Conservation (phyloP, 148 eudicot genomes). For the Arctostaphylos glauca region DNA sequence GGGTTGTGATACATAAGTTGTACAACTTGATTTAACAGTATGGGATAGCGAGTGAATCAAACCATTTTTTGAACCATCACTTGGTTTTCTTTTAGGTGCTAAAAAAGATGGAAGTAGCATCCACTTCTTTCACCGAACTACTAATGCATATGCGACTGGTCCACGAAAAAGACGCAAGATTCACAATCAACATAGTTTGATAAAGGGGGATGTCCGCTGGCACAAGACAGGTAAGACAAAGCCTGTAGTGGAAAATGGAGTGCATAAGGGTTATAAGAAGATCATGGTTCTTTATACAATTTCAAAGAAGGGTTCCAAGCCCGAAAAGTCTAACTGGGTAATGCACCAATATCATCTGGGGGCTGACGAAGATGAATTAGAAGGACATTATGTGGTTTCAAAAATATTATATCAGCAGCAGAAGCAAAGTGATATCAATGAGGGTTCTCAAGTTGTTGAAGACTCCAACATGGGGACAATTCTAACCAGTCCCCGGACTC, state of each 20-base stretch:
- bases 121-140: slow-evolving; percentile 62
- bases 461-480: slow-evolving; percentile 24
- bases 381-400: slow-evolving; percentile 63
- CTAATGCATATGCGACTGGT: slow-evolving; percentile 77
- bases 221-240: slow-evolving; percentile 79
- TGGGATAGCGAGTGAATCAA: background rate
- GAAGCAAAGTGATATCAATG: slow-evolving; percentile 33
- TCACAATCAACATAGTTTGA: slow-evolving; percentile 26
- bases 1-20: background rate
- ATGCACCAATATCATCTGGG: slow-evolving; percentile 93
- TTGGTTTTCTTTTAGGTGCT: slow-evolving; percentile 44
- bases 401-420: slow-evolving; percentile 56
- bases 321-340: slow-evolving; percentile 66
- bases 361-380: slow-evolving; percentile 55
- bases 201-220: slow-evolving; percentile 59
- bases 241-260: slow-evolving; percentile 48
- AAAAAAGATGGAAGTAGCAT: slow-evolving; percentile 61
- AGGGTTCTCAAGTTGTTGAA: slow-evolving; percentile 16
- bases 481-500: slow-evolving; percentile 54
- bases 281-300: slow-evolving; percentile 64
- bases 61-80: slow-evolving; percentile 5
- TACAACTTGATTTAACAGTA: background rate
- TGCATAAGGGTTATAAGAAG: slow-evolving; percentile 72
- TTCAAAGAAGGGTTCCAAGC: slow-evolving; percentile 48
- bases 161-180: slow-evolving; percentile 69